Evolutionary conservation across 441 rosid species (phyloP), one percentile per base, ranked within the genome.

Genomic region (Mallotus repandus): DNA sequence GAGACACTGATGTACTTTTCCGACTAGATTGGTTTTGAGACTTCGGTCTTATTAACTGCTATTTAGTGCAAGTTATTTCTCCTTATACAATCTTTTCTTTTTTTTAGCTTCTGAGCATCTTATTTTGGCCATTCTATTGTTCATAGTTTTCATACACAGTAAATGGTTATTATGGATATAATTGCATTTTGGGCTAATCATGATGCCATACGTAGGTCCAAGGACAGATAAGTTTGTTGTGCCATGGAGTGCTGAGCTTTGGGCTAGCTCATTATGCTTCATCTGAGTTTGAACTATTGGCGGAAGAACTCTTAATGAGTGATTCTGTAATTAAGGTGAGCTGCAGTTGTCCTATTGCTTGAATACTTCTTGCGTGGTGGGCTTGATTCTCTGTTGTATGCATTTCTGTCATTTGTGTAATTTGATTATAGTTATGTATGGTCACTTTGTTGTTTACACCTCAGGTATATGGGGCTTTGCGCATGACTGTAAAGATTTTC

Each of bases 301-400:
- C 99, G 6, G 99, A 97, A 86, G 99, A 97, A 79, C 88, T 97
- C 74, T 84, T 97, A 68, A 94, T 97, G 99, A 97, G 99, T 61
- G 98, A 97, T 85, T 92, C 99, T 65, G 79, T 85, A 68, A 88
- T 97, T 79, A 88, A 91, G 98, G 99, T 85, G 76, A 81, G 72
- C 52, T 61, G n/a, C 52, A 71, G 4, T 55, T 68, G 22, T 54
- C 13, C 65, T 43, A 70, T 64, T 48, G 54, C 46, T 60, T 53
- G 21, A 68, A 68, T 38, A 45, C 43, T 66, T 19, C 59, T 62
- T 21, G 71, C 2, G 52, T 29, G 5, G 50, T 69, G 21, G 71
- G 60, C 55, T 57, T 43, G 70, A 73, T 53, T 58, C 59, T 62
- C 1, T 15, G 13, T 45, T 59, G 21, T 59, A 18, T 13, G n/a